Evolutionary conservation across 768 basidiomycete species (phyloP), one percentile per base, ranked within the genome.

Genomic region (Pleurotus salmoneostramineus): DNA sequence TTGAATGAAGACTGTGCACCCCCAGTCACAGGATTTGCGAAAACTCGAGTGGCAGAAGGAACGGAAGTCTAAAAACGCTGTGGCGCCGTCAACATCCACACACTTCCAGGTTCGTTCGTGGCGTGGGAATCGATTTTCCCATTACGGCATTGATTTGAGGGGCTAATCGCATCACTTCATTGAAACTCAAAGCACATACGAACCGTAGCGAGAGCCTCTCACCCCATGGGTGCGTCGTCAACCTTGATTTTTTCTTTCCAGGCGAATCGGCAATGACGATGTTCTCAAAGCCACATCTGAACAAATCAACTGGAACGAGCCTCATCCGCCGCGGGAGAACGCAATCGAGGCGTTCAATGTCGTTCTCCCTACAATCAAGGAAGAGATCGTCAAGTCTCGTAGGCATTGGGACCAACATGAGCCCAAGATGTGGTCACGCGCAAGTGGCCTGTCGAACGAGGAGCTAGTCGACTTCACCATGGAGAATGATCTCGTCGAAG

Each of bases 371-470:
- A 67, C 65, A 11, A 87, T 93, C 75, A 89, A 86, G 72, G 46
- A 69, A n/a, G 84, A 83, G 66, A 84, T 91, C 63, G 45, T 84
- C 58, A 82, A 78, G 58, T 88, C 88, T 50, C 85, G 91, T 58
- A 78, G 70, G 52, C 62, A 87, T 59, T 91, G 90, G 91, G 77
- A 89, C 72, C 74, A 77, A 60, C 89, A 91, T 65, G 85, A 87
- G 68, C 84, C 84, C 57, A 76, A 69, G 63, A 80, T 91, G 89
- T 91, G 88, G 87, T 74, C 79, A 10, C 77, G 86, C 36, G 88
- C 85, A 0, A 60, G 63, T 46, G 72, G 68, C 11, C 64, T 89
- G 33, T 74, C 78, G 36, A 82, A 92, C 65, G 49, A 70, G 0
- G 71, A 84, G 27, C 73, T 91, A 57, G 73, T 77, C 8, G 60